These are phyloP conservation scores for Acephala macrosclerotiorum DNA, from an alignment of 2,329 filamentous ascomycete genomes.

Conservation along the genomic window DNA sequence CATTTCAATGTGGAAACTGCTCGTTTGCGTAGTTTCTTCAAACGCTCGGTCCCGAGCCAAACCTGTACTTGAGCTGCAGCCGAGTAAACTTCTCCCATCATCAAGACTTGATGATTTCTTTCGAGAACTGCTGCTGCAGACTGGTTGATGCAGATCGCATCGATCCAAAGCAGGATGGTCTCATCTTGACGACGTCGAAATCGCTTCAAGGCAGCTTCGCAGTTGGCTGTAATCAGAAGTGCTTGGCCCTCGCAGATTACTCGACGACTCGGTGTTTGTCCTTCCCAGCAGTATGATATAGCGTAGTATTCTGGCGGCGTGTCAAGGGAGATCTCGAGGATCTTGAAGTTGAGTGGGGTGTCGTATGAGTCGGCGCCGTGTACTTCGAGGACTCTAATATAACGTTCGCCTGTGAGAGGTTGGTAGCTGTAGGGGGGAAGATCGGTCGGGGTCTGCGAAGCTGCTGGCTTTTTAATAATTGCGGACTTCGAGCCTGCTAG, in stretches of 20 bases:
- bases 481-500: too few species aligned
- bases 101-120: conserved; percentile 9
- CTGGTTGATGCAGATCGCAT: conserved; percentile 15
- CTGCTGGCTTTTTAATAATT: neutral
- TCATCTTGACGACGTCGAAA: conserved; percentile 6
- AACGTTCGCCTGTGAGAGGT: neutral
- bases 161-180: conserved; percentile 9
- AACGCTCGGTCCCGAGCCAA: conserved; percentile 7
- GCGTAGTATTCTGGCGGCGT: conserved; percentile 8
- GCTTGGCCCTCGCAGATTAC: conserved; percentile 9
- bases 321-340: conserved; percentile 10
- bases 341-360: neutral
- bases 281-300: conserved; percentile 23
- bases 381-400: conserved; percentile 9
- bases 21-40: neutral
- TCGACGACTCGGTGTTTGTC: conserved; percentile 1
- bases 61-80: conserved; percentile 6
- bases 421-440: neutral
- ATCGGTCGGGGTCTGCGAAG: neutral
- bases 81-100: conserved; percentile 14
- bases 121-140: neutral
- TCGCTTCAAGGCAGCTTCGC: conserved; percentile 12
- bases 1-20: neutral
- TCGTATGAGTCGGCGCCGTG: conserved; percentile 9
- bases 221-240: conserved; percentile 12